phyloP scores from a whole-genome alignment of 2,329 filamentous ascomycete genomes.

The Cladophialophora chaetospira region DNA sequence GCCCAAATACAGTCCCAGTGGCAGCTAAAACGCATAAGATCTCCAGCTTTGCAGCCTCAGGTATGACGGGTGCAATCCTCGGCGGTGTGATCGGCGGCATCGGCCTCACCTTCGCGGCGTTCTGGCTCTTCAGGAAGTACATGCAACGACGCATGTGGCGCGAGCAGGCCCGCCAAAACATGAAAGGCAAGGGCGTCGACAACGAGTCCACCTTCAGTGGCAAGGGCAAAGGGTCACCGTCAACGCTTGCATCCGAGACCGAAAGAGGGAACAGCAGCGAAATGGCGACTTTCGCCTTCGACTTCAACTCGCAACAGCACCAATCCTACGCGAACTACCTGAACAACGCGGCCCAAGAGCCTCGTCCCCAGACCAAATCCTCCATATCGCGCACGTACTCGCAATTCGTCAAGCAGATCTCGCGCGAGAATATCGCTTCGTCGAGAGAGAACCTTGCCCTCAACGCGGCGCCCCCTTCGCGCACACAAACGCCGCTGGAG shows the following conservation, averaged over 20 bases:
- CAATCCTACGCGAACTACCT: slow-evolving; percentile 20
- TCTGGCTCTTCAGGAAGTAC: slow-evolving; percentile 23
- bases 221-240: slow-evolving; percentile 13
- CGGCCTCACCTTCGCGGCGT: slow-evolving; percentile 26
- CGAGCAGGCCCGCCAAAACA: background rate
- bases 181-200: slow-evolving; percentile 17
- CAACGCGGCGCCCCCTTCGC: background rate
- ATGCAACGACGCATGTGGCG: slow-evolving; percentile 15
- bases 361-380: background rate
- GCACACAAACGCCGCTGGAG: background rate
- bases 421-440: background rate
- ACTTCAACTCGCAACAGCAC: slow-evolving; percentile 22
- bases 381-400: background rate
- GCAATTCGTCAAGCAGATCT: slow-evolving; percentile 3
- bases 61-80: slow-evolving; percentile 32
- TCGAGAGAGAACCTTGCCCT: background rate
- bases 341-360: background rate
- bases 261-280: slow-evolving; percentile 9
- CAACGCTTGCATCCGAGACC: background rate
- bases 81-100: slow-evolving; percentile 39
- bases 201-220: slow-evolving; percentile 3
- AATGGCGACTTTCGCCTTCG: slow-evolving; percentile 20
- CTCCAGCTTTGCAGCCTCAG: slow-evolving; percentile 22
- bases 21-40: slow-evolving; percentile 34
- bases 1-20: slow-evolving; percentile 40